Evolutionary conservation across 192 early-diverging fungal genomes (phyloP).

Genomic region (Backusella tuberculispora): DNA sequence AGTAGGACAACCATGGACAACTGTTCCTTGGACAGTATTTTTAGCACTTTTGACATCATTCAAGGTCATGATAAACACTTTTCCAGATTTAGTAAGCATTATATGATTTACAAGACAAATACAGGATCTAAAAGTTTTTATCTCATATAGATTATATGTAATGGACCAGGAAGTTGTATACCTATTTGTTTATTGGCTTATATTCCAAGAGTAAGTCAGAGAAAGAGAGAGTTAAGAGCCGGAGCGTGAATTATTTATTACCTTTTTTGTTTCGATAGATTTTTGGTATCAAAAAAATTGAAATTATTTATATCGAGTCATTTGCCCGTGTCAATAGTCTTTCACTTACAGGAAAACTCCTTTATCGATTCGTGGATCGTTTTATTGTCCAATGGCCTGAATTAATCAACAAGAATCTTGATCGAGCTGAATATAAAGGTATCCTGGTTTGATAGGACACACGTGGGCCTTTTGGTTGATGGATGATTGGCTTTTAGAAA

Average conservation of each 20-base stretch:
- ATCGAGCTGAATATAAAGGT: constrained; percentile 64
- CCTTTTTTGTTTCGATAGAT: constrained; percentile 35
- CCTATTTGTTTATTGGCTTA: constrained; percentile 67
- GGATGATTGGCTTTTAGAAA: neutral
- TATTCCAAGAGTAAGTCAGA: constrained; percentile 58
- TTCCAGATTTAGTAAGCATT: constrained; percentile 65
- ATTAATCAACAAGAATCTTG: constrained; percentile 51
- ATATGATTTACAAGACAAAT: neutral
- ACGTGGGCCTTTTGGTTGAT: neutral
- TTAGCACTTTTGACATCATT: constrained; percentile 49
- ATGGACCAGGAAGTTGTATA: constrained; percentile 91
- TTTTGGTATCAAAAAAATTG: constrained; percentile 56
- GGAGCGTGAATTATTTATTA: neutral
- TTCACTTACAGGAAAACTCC: constrained; percentile 87
- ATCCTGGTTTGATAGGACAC: constrained; percentile 58
- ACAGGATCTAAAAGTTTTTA: neutral
- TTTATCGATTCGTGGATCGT: constrained; percentile 78
- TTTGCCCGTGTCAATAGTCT: constrained; percentile 84
- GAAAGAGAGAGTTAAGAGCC: too few relatives aligned
- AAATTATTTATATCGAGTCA: constrained; percentile 87
- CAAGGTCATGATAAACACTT: constrained; percentile 45
- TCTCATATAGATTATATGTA: constrained; percentile 72
- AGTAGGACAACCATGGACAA: constrained; percentile 72
- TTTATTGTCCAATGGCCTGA: constrained; percentile 94
- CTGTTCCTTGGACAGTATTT: constrained; percentile 53